Conservation (phyloP, 2,329 filamentous ascomycete species). For the Basipetospora chlamydospora region DNA sequence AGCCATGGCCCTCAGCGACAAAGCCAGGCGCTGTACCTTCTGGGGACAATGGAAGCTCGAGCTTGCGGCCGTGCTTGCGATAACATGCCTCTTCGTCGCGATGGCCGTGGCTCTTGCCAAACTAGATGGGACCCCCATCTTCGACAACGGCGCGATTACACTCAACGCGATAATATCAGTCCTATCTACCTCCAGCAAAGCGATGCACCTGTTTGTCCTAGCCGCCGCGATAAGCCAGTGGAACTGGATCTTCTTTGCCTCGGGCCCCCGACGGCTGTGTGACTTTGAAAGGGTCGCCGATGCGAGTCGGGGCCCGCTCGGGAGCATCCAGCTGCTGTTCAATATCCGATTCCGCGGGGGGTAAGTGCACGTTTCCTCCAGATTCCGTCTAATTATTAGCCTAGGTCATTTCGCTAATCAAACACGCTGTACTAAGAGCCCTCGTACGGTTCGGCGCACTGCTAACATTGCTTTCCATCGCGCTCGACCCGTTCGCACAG, state of each 20-base stretch:
- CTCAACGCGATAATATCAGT: slow-evolving; percentile 11
- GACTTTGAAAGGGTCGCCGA: slow-evolving; percentile 10
- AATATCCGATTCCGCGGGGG: not conserved
- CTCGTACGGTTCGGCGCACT: slow-evolving; percentile 9
- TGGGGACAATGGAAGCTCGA: no score
- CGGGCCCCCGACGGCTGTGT: slow-evolving; percentile 4
- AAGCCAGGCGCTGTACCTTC: no score
- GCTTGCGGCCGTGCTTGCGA: no score
- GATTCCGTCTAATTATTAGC: not conserved
- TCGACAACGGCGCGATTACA: slow-evolving; percentile 9
- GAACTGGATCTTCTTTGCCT: slow-evolving; percentile 11
- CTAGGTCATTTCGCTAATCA: not conserved
- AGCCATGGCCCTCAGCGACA: no score
- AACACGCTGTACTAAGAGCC: no score
- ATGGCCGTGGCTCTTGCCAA: slow-evolving; percentile 6
- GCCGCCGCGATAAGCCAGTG: slow-evolving; percentile 10
- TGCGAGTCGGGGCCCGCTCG: slow-evolving; percentile 9
- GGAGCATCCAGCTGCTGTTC: slow-evolving; percentile 7
- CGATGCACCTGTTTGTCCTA: slow-evolving; percentile 5
- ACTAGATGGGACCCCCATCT: slow-evolving; percentile 1
- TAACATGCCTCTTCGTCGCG: slow-evolving; percentile 3
- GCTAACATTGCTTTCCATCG: slow-evolving; percentile 8
- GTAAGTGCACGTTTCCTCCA: not conserved
- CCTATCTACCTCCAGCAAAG: slow-evolving; percentile 8
- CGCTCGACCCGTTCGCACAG: slow-evolving; percentile 9